Base-by-base conservation (phyloP, 768 basidiomycete genomes). In the Boletus rubroflammeus region DNA sequence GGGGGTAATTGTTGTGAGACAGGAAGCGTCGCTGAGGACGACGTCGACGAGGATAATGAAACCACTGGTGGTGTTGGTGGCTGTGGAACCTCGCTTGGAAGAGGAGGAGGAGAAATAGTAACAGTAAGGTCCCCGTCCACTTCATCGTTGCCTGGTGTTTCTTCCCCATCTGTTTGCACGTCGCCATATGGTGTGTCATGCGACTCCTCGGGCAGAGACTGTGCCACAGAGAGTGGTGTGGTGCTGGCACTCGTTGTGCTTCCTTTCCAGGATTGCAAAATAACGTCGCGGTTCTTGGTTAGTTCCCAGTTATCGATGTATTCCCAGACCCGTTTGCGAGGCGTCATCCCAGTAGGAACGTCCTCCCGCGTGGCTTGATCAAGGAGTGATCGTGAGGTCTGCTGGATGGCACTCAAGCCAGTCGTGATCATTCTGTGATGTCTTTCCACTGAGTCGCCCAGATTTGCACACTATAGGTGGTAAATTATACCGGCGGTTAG, bases 281-380 rank as follows among this genome's bases (percentile, higher is more conserved):
- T 68, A 6, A 75, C 73, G 4, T 86, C 81, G 26, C 91, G 81
- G 52, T 72, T 76, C 56, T 81, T 74, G 6, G 89, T 90, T 54
- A 88, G 71, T 39, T 82, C 78, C 89, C 91, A 93, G 47, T 81
- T 71, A 58, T 88, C 86, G 6, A 77, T 75, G 55, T 85, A 85
- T 55, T 85, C 75, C 83, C 87, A 88, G 29, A 71, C 69, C 31
- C 88, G 84, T 74, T 90, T 92, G 43, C 81, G 82, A 34, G 92
- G 92, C 3, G 91, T 93, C 50, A 72, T 72, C 6, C 91, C 91
- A 14, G 85, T 89, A 1, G 87, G 72, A 21, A 72, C 65, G 62
- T 93, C 91, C 51, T 83, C 81, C 52, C 73, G 78, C 8, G 79
- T 74, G 9, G 84, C 89, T 51, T 83, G 75, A 28, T 83, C 79